Base-by-base conservation (phyloP, 495 filamentous ascomycete species). In the Neurospora pannonica region DNA sequence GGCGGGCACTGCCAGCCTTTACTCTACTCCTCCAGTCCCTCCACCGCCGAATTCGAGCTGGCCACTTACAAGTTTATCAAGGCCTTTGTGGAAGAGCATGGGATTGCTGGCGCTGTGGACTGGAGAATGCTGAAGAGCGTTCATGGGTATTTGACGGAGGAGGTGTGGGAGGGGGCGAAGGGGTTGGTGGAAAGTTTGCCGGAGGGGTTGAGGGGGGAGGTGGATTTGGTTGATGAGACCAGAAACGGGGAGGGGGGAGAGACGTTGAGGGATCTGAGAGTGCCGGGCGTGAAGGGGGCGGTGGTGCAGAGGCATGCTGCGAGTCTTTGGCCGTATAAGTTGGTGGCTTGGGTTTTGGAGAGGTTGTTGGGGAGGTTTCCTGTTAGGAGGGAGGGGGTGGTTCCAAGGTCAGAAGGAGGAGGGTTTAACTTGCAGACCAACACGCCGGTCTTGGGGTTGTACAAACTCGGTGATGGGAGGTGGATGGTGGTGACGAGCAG, bases 311-410 rank as follows among this genome's bases (percentile, higher is more conserved):
- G 79, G 28, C 78, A 83, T 37, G 88, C 88, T 0, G 86, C 86
- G 6, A 85, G 83, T 42, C 67, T 89, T 1, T 97, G 92, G 93
- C 94, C 94, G 0, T 97, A 96, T 78, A 94, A 93, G 78, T 87
- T 94, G 21, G 89, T 96, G 9, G 85, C 90, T 0, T 88, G 86
- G 70, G 80, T 94, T 0, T 82, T 97, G 2, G 88, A 90, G 75
- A 81, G 81, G 3, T 84, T 93, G 0, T 80, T 92, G 0, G 78
- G 75, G 2, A 71, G 40, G 67, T 78, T 73, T 42, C 71, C 75
- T 0, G 21, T 38, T 6, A 5, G 21, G 43, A 21, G 43, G 43
- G 43, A 10, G 19, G n/a, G n/a, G n/a, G n/a, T n/a, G n/a, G n/a
- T n/a, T n/a, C n/a, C n/a, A n/a, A n/a, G n/a, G 38, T 0, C 13